These are phyloP conservation scores for Botrytis porri DNA, from an alignment of 2,329 filamentous ascomycete species.

Conservation along the genomic window DNA sequence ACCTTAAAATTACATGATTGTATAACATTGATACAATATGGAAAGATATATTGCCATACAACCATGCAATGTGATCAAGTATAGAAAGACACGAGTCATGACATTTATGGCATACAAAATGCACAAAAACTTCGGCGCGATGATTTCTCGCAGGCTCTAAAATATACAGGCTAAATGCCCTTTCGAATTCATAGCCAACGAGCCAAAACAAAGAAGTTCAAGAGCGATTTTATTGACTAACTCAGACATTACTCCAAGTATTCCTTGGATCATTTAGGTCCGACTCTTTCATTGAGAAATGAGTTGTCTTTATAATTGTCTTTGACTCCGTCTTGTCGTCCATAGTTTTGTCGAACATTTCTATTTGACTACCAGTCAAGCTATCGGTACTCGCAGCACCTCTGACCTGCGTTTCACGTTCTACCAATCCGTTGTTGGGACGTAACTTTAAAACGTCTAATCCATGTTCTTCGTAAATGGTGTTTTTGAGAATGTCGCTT, in stretches of 20 bases:
- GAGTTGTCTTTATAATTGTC: not conserved
- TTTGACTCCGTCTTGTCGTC: not conserved
- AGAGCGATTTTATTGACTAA: not conserved
- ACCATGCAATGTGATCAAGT: not conserved
- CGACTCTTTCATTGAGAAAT: not conserved
- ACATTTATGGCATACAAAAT: not conserved
- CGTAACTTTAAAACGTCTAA: not conserved
- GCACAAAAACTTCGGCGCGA: not conserved
- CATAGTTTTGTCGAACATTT: not conserved
- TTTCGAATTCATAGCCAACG: not conserved
- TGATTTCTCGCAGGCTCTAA: not conserved
- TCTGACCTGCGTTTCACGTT: not conserved
- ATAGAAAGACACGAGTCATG: not conserved
- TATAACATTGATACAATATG: not conserved
- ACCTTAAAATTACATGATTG: not conserved
- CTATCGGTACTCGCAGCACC: conserved; percentile 2
- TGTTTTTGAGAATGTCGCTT: not conserved
- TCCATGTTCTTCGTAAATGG: not conserved
- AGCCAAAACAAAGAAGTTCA: not conserved
- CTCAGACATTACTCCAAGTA: conserved; percentile 13
- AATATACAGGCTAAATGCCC: not conserved
- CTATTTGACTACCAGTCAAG: not conserved
- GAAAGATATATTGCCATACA: not conserved
- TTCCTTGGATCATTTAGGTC: not conserved
- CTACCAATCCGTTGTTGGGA: not conserved